These are phyloP conservation scores for Mrakia blollopis DNA, from an alignment of 768 basidiomycete genomes.

Conservation along the genomic window DNA sequence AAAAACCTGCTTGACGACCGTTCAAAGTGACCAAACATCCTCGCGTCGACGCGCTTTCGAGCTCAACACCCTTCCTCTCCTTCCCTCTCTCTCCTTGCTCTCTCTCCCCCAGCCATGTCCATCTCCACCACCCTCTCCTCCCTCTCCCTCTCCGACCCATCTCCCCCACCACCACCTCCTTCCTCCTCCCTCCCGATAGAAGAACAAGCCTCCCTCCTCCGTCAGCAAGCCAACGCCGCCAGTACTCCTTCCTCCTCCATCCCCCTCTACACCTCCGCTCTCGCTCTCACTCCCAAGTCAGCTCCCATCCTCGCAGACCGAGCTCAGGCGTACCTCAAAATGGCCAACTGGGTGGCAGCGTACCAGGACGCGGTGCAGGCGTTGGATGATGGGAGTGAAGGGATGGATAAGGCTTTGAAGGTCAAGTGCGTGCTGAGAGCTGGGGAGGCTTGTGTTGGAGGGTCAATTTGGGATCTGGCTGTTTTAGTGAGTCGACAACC, in stretches of 20 bases:
- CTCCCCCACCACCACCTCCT: not conserved
- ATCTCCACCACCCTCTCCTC: not conserved
- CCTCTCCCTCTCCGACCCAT: not conserved
- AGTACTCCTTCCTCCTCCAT: not conserved
- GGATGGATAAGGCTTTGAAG: not conserved
- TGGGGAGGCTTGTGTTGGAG: not conserved
- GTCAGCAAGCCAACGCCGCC: not conserved
- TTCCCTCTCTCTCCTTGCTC: not conserved
- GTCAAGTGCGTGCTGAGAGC: not conserved
- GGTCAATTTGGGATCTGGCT: not conserved
- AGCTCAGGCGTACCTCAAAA: not conserved
- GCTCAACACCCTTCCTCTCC: not conserved
- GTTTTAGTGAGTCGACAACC: not conserved
- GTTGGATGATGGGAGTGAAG: not conserved
- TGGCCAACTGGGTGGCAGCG: not conserved
- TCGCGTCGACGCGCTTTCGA: not conserved
- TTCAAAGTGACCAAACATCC: not conserved
- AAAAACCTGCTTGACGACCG: no score
- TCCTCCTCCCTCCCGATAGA: not conserved
- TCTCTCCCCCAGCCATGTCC: not conserved
- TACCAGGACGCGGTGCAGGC: constrained; percentile 6
- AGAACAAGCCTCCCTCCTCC: not conserved
- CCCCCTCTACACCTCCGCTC: not conserved
- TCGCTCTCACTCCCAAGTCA: not conserved
- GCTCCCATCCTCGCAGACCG: not conserved